Evolutionary conservation across 176 grass and related monocot species (phyloP).

Genomic region (Typha latifolia): DNA sequence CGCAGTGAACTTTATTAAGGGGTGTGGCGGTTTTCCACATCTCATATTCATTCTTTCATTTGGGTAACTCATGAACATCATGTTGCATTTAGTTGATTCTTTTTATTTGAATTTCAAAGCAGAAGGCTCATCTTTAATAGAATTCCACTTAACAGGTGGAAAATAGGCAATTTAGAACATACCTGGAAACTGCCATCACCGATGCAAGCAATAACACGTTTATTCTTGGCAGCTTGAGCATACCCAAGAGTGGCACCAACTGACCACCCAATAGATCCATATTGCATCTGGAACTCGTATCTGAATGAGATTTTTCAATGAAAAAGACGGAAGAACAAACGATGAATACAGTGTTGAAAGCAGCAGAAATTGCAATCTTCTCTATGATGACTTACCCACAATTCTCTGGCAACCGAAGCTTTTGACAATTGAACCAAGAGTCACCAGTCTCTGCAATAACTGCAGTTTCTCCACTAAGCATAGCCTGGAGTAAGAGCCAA

Average conservation of each 20-base stretch:
- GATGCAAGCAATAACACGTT: conserved; percentile 58
- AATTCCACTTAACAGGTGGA: too few relatives aligned
- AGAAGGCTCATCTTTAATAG: neutral
- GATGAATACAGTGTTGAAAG: neutral
- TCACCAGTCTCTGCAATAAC: conserved; percentile 64
- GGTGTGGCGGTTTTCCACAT: too few relatives aligned
- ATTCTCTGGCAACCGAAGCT: conserved; percentile 50
- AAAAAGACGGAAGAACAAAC: neutral
- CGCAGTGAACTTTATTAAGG: too few relatives aligned
- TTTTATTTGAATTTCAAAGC: neutral
- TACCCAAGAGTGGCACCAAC: conserved; percentile 62
- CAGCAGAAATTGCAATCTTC: neutral
- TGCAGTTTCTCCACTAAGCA: conserved; percentile 39
- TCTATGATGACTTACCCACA: conserved; percentile 27
- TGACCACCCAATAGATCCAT: conserved; percentile 65
- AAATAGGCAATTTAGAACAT: neutral
- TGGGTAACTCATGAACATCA: too few relatives aligned
- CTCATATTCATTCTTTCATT: too few relatives aligned
- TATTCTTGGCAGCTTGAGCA: conserved; percentile 51
- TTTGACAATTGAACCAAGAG: conserved; percentile 70
- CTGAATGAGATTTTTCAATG: conserved; percentile 17
- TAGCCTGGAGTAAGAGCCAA: conserved; percentile 2
- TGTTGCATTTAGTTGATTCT: too few relatives aligned
- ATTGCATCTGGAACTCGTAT: conserved; percentile 70
- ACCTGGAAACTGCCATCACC: conserved; percentile 65